Evolutionary conservation across 345 rosid genomes (phyloP).

Genomic region (Salix arbutifolia): DNA sequence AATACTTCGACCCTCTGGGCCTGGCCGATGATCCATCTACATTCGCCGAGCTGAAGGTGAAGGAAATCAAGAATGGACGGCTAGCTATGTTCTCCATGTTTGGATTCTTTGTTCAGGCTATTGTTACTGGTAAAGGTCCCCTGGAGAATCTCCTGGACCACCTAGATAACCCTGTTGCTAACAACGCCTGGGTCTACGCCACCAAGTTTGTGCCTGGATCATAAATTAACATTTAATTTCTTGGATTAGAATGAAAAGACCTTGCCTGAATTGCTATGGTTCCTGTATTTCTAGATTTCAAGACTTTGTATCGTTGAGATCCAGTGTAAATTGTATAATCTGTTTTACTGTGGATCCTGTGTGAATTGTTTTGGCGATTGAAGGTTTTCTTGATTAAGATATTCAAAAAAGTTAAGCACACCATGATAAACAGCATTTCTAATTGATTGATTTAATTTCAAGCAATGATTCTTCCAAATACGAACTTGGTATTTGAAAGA

Average conservation of each 20-base stretch:
- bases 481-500: not conserved
- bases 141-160: constrained; percentile 88
- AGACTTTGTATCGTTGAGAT: constrained; percentile 1
- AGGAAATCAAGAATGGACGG: constrained; percentile 93
- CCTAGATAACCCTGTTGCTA: constrained; percentile 87
- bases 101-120: constrained; percentile 95
- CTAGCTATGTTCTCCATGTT: constrained; percentile 98
- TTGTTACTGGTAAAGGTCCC: constrained; percentile 94
- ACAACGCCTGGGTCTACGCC: constrained; percentile 97
- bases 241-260: not conserved
- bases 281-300: constrained; percentile 6
- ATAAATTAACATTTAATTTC: constrained; percentile 20
- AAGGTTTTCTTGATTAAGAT: not conserved
- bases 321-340: not conserved
- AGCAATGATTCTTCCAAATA: not conserved
- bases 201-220: constrained; percentile 90
- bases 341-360: not conserved
- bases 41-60: constrained; percentile 92
- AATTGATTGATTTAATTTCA: not conserved
- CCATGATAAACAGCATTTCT: not conserved
- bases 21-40: constrained; percentile 81
- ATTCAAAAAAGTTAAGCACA: not conserved
- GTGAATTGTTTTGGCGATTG: not conserved
- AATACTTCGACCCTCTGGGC: constrained; percentile 84
- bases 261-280: not conserved